Conservation (phyloP, 306 rosid genomes). For the Trifolium repens region DNA sequence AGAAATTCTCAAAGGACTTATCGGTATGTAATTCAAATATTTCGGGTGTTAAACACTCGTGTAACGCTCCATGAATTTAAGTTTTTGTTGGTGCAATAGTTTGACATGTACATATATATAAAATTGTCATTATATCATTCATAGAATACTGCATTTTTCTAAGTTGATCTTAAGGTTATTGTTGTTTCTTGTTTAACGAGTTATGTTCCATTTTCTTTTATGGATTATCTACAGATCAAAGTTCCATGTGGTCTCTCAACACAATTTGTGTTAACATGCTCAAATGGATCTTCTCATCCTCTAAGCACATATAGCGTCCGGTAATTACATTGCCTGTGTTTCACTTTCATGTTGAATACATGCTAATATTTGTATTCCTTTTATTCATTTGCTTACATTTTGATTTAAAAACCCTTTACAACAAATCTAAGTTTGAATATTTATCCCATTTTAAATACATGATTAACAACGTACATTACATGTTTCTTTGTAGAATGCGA, state of each 20-base stretch:
- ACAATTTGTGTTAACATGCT: constrained; percentile 80
- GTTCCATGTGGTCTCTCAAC: constrained; percentile 81
- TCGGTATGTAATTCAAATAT: constrained; percentile 62
- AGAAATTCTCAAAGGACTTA: constrained; percentile 84
- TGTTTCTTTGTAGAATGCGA: constrained; percentile 69
- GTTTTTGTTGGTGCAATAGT: constrained; percentile 23
- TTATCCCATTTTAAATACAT: constrained; percentile 28
- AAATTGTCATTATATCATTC: constrained; percentile 29
- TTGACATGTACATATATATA: too few species aligned
- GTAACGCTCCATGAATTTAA: constrained; percentile 19
- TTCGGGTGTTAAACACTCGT: neutral
- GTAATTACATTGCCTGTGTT: constrained; percentile 53
- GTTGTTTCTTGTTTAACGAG: constrained; percentile 23
- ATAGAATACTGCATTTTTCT: neutral
- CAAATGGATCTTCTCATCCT: constrained; percentile 83
- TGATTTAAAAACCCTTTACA: neutral
- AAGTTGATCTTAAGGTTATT: constrained; percentile 15
- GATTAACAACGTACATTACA: constrained; percentile 33
- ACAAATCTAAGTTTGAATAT: neutral
- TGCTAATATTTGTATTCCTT: constrained; percentile 6
- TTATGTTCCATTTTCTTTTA: constrained; percentile 21
- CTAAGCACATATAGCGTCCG: constrained; percentile 61
- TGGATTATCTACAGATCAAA: constrained; percentile 70
- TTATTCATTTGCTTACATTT: constrained; percentile 5
- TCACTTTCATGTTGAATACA: constrained; percentile 21